Evolutionary conservation across 2,329 filamentous ascomycete genomes (phyloP).

Genomic region (Alternaria sp.): DNA sequence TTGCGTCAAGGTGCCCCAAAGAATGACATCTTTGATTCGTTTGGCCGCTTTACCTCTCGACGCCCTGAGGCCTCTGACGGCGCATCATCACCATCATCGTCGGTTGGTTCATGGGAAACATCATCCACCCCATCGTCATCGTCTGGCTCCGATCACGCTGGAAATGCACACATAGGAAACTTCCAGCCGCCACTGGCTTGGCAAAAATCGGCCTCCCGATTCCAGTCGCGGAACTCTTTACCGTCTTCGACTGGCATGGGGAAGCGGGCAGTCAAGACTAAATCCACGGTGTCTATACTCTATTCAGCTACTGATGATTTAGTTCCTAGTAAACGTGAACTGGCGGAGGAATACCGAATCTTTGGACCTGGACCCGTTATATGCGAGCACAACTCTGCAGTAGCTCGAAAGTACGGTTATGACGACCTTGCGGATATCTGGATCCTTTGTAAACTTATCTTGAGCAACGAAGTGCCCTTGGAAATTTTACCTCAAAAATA

Average conservation of each 20-base stretch:
- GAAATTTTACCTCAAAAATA: slow-evolving; percentile 66
- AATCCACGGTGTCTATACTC: slow-evolving; percentile 78
- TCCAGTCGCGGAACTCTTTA: slow-evolving; percentile 62
- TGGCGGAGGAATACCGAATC: slow-evolving; percentile 82
- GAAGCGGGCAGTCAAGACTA: slow-evolving; percentile 55
- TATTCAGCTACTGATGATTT: slow-evolving; percentile 67
- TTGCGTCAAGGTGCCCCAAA: slow-evolving; percentile 36
- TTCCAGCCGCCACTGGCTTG: slow-evolving; percentile 62
- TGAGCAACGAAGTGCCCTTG: slow-evolving; percentile 78
- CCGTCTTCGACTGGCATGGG: slow-evolving; percentile 45
- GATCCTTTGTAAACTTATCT: slow-evolving; percentile 78
- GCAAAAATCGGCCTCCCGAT: slow-evolving; percentile 61
- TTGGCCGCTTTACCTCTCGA: slow-evolving; percentile 59
- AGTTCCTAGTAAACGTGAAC: slow-evolving; percentile 78
- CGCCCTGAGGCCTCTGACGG: slow-evolving; percentile 33
- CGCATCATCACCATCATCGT: slow-evolving; percentile 41
- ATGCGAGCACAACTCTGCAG: slow-evolving; percentile 81
- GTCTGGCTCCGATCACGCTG: slow-evolving; percentile 51
- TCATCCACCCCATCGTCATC: slow-evolving; percentile 52
- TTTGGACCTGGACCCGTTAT: slow-evolving; percentile 83
- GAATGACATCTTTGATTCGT: slow-evolving; percentile 69
- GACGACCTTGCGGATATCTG: slow-evolving; percentile 81
- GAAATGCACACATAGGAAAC: slow-evolving; percentile 53
- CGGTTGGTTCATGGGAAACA: slow-evolving; percentile 46
- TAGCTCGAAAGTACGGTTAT: slow-evolving; percentile 76